A percentile compares a stretch with the other conserved stretches of the same genome.
phyloP scores from a whole-genome alignment of 1,284 basidiomycete genomes.

The Chalciporus piperatoides region DNA sequence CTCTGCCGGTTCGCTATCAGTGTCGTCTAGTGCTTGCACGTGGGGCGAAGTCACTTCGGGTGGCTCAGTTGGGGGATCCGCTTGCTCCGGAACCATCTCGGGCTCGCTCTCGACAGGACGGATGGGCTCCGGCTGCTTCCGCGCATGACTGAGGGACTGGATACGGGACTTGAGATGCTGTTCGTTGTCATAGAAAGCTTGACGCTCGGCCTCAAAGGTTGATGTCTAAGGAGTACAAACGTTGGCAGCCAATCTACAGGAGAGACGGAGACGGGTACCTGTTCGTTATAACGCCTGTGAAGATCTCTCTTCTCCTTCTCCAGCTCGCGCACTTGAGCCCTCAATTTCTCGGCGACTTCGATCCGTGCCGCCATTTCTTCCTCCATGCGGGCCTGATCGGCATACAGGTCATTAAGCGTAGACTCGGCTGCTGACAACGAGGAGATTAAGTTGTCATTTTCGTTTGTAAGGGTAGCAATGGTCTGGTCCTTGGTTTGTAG shows the following conservation, averaged over 20 bases:
- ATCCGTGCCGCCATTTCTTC: slow-evolving; percentile 72
- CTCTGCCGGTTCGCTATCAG: slow-evolving; percentile 72
- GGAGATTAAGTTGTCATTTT: slow-evolving; percentile 61
- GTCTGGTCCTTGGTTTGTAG: slow-evolving; percentile 74
- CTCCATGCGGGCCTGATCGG: slow-evolving; percentile 74
- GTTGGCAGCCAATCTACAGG: slow-evolving; percentile 13
- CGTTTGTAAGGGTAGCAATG: slow-evolving; percentile 53
- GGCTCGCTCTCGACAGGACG: slow-evolving; percentile 24
- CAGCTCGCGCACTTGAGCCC: slow-evolving; percentile 71
- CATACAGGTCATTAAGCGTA: slow-evolving; percentile 69
- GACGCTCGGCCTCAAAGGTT: slow-evolving; percentile 80
- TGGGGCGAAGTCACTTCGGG: slow-evolving; percentile 21
- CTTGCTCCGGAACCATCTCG: slow-evolving; percentile 23
- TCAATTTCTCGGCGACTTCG: slow-evolving; percentile 73
- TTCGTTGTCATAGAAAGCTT: slow-evolving; percentile 83
- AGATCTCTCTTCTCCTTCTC: slow-evolving; percentile 80
- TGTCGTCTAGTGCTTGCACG: slow-evolving; percentile 51
- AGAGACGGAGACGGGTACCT: slow-evolving; percentile 43
- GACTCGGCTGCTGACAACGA: slow-evolving; percentile 63
- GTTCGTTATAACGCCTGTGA: slow-evolving; percentile 77
- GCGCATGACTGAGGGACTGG: slow-evolving; percentile 66
- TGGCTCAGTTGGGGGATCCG: slow-evolving; percentile 33
- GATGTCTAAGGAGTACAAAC: slow-evolving; percentile 46
- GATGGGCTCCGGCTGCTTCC: slow-evolving; percentile 49
- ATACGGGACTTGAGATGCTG: slow-evolving; percentile 85